Percentiles rank a stretch among this genome's conserved stretches.
These are phyloP conservation scores for Alternaria conjuncta DNA, from an alignment of 2,329 filamentous ascomycete genomes.

Conservation along the genomic window DNA sequence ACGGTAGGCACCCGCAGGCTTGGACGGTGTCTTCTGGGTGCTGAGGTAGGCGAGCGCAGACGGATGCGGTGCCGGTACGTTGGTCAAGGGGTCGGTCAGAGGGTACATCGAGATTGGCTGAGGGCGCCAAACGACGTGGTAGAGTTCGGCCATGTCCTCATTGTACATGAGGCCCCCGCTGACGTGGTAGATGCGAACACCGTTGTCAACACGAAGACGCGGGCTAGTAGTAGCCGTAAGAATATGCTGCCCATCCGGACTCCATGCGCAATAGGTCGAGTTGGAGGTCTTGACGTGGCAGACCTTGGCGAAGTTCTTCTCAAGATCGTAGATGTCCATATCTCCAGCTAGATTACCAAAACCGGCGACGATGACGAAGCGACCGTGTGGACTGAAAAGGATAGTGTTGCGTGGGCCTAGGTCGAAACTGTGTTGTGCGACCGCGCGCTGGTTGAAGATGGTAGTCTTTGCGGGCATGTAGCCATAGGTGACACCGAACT, in stretches of 20 bases:
- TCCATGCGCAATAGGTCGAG: constrained; percentile 96
- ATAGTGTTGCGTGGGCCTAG: constrained; percentile 93
- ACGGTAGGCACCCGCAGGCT: constrained; percentile 95
- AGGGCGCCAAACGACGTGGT: constrained; percentile 86
- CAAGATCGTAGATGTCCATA: constrained; percentile 96
- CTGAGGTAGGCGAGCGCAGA: constrained; percentile 84
- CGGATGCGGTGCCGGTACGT: constrained; percentile 77
- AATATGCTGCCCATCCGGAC: constrained; percentile 92
- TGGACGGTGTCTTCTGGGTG: constrained; percentile 91
- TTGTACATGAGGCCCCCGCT: constrained; percentile 90
- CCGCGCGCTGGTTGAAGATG: constrained; percentile 90
- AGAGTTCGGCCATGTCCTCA: constrained; percentile 92
- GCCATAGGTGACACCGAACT: constrained; percentile 97
- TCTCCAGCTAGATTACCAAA: constrained; percentile 97
- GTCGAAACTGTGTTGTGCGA: constrained; percentile 83
- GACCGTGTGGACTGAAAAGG: constrained; percentile 88
- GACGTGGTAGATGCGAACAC: constrained; percentile 93
- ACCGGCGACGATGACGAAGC: constrained; percentile 91
- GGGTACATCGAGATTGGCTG: constrained; percentile 67
- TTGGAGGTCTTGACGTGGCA: constrained; percentile 95
- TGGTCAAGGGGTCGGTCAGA: constrained; percentile 72
- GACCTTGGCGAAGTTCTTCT: constrained; percentile 92
- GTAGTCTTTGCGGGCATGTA: constrained; percentile 99
- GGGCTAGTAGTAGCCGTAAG: constrained; percentile 98
- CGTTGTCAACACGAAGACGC: constrained; percentile 93